phyloP scores from a whole-genome alignment of 2,329 filamentous ascomycete genomes.

The Aotearoamyces nothofagi region DNA sequence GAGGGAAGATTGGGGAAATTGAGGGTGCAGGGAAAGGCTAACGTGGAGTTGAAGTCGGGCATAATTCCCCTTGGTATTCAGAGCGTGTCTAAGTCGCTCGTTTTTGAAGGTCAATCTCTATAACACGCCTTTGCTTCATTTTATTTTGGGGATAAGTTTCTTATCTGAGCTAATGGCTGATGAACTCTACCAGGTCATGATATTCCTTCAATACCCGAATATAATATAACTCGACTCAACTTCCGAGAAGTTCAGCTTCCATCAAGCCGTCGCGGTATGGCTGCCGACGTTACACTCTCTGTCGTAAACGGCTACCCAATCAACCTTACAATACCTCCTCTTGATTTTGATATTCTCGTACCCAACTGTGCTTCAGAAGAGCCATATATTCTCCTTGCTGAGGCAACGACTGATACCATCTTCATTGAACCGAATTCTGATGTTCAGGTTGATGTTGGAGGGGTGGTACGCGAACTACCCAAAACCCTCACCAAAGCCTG shows the following conservation, averaged over 20 bases:
- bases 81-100: slow-evolving; percentile 54
- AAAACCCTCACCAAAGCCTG: slow-evolving; percentile 58
- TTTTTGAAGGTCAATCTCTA: slow-evolving; percentile 71
- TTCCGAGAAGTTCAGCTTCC: slow-evolving; percentile 54
- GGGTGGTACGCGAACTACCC: slow-evolving; percentile 59
- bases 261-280: slow-evolving; percentile 43
- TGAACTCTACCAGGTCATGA: slow-evolving; percentile 36
- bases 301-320: slow-evolving; percentile 68
- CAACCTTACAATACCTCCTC: slow-evolving; percentile 57
- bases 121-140: slow-evolving; percentile 45
- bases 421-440: slow-evolving; percentile 52
- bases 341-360: slow-evolving; percentile 75
- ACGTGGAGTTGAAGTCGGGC: slow-evolving; percentile 63
- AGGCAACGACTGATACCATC: slow-evolving; percentile 53
- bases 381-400: slow-evolving; percentile 63
- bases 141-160: slow-evolving; percentile 43
- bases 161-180: slow-evolving; percentile 16
- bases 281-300: slow-evolving; percentile 60
- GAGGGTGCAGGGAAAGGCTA: slow-evolving; percentile 56
- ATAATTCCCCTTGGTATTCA: slow-evolving; percentile 68
- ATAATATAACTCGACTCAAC: slow-evolving; percentile 69
- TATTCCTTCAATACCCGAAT: slow-evolving; percentile 63
- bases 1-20: slow-evolving; percentile 60
- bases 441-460: slow-evolving; percentile 54
- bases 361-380: slow-evolving; percentile 63